These are phyloP conservation scores for Ascocoryne sarcoides DNA, from an alignment of 2,329 filamentous ascomycete genomes.

Conservation along the genomic window DNA sequence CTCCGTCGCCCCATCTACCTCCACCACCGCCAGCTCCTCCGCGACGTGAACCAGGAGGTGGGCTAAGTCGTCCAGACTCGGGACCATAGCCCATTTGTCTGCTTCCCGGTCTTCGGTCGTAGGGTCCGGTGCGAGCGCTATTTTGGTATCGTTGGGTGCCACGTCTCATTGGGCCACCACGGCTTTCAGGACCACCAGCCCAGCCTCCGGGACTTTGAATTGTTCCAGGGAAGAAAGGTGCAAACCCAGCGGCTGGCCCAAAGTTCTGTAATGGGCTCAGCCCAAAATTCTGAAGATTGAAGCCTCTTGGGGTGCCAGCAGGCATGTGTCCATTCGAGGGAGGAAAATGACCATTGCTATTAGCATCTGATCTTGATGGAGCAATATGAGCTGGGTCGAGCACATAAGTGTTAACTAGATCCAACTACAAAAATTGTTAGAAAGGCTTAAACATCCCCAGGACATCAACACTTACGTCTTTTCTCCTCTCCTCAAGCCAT, in stretches of 20 bases:
- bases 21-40: slow-evolving; percentile 38
- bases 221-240: slow-evolving; percentile 45
- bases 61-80: slow-evolving; percentile 39
- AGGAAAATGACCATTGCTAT: slow-evolving; percentile 92
- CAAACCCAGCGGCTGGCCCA: slow-evolving; percentile 39
- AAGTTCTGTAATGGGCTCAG: slow-evolving; percentile 52
- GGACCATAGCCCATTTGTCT: slow-evolving; percentile 34
- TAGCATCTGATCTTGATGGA: slow-evolving; percentile 84
- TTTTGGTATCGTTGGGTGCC: slow-evolving; percentile 55
- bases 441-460: too few relatives aligned
- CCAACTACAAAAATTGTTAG: slow-evolving; percentile 51
- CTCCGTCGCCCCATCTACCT: slow-evolving; percentile 63
- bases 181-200: slow-evolving; percentile 44
- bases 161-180: slow-evolving; percentile 59
- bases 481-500: slow-evolving; percentile 71
- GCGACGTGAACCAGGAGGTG: slow-evolving; percentile 42
- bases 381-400: slow-evolving; percentile 92
- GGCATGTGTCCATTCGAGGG: slow-evolving; percentile 65
- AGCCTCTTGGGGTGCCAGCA: slow-evolving; percentile 81
- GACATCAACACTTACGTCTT: slow-evolving; percentile 85
- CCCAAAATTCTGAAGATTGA: slow-evolving; percentile 70
- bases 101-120: slow-evolving; percentile 58
- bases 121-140: slow-evolving; percentile 57
- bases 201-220: slow-evolving; percentile 37
- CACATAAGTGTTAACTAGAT: slow-evolving; percentile 89